phyloP scores from a whole-genome alignment of 1,284 basidiomycete species.

The Neolentinus lepideus region DNA sequence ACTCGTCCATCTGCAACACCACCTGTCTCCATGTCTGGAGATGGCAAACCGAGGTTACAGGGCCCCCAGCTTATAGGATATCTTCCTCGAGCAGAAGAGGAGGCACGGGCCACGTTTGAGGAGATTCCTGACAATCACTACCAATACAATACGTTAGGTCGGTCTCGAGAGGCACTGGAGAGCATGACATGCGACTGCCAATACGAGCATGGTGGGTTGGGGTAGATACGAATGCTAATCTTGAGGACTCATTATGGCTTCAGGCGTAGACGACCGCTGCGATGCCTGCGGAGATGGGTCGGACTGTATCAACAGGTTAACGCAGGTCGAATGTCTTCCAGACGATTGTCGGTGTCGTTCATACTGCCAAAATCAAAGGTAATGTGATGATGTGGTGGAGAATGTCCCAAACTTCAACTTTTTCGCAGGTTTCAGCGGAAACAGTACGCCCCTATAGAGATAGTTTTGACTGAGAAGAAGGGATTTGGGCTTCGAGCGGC shows the following conservation, averaged over 20 bases:
- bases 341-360: conserved; percentile 82
- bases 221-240: conserved; percentile 9
- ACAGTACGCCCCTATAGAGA: conserved; percentile 84
- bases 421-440: conserved; percentile 73
- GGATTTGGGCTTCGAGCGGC: conserved; percentile 88
- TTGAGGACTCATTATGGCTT: conserved; percentile 10
- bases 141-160: conserved; percentile 82
- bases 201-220: conserved; percentile 71
- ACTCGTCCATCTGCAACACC: conserved; percentile 24
- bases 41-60: conserved; percentile 18
- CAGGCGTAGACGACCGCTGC: conserved; percentile 51
- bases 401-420: not conserved
- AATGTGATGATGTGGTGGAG: conserved; percentile 18
- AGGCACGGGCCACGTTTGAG: conserved; percentile 69
- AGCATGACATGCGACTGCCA: conserved; percentile 91
- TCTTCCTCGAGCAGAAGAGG: conserved; percentile 69
- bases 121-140: conserved; percentile 80
- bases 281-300: conserved; percentile 84
- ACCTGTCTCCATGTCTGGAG: conserved; percentile 14
- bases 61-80: conserved; percentile 68
- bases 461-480: conserved; percentile 93
- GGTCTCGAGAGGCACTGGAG: conserved; percentile 83
- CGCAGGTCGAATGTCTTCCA: conserved; percentile 91
- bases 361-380: conserved; percentile 93
- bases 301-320: conserved; percentile 96